phyloP scores from a whole-genome alignment of 371 early-diverging fungal species.

The Circinella umbellata region DNA sequence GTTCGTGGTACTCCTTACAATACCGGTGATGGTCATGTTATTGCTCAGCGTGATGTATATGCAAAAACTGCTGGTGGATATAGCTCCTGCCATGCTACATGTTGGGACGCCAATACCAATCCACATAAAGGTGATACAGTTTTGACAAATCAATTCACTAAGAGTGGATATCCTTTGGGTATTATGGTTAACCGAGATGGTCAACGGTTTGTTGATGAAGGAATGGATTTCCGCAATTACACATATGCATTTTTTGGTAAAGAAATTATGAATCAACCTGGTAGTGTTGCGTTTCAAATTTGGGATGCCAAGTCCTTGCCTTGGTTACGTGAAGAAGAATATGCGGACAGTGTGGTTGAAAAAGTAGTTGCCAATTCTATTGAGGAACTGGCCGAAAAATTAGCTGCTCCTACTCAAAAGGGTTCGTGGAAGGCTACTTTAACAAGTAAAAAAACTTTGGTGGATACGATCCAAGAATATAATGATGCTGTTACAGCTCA shows the following conservation, averaged over 20 bases:
- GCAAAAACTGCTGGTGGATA: constrained; percentile 21
- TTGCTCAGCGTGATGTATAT: constrained; percentile 21
- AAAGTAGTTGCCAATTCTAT: constrained; percentile 21
- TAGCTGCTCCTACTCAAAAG: constrained; percentile 4
- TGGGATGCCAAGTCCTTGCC: constrained; percentile 17
- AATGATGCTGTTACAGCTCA: constrained; percentile 19
- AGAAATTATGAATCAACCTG: constrained; percentile 25
- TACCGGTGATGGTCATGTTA: constrained; percentile 23
- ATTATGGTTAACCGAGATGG: constrained; percentile 25
- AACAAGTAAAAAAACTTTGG: constrained; percentile 11
- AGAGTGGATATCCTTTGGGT: constrained; percentile 26
- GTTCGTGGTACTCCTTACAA: constrained; percentile 31
- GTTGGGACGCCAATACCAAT: constrained; percentile 29
- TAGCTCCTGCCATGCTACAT: constrained; percentile 24
- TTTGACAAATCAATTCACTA: constrained; percentile 27
- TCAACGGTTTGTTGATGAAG: constrained; percentile 27
- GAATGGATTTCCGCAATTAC: constrained; percentile 28
- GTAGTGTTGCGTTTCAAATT: constrained; percentile 18
- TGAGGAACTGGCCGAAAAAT: constrained; percentile 24
- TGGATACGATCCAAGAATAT: constrained; percentile 18
- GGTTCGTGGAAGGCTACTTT: constrained; percentile 19
- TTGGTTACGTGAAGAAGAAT: constrained; percentile 23
- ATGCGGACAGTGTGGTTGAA: constrained; percentile 23
- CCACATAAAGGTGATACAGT: constrained; percentile 17
- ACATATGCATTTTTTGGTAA: constrained; percentile 29